phyloP scores from a whole-genome alignment of 257 asterid species.

The Eustoma russellianum region DNA sequence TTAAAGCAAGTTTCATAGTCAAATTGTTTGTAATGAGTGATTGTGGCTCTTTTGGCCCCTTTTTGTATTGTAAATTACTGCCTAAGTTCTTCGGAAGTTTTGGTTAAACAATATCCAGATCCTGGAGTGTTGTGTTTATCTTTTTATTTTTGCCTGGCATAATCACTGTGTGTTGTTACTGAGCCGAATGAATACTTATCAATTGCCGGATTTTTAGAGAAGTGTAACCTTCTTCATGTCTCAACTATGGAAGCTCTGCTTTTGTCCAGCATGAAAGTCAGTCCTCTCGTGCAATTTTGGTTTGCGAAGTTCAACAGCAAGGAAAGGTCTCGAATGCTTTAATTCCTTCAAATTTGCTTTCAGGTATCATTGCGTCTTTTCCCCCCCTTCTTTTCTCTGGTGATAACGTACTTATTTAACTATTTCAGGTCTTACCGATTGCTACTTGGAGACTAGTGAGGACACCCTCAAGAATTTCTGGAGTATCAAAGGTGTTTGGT shows the following conservation, averaged over 20 bases:
- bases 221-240: not conserved
- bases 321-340: conserved; percentile 36
- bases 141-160: not conserved
- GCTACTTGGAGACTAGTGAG: conserved; percentile 13
- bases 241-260: not conserved
- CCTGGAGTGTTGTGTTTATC: not conserved
- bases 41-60: not conserved
- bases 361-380: not conserved
- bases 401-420: conserved; percentile 8
- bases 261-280: conserved; percentile 11
- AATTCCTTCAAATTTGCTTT: not conserved
- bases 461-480: conserved; percentile 10
- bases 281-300: conserved; percentile 15
- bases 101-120: not conserved
- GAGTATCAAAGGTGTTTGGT: conserved; percentile 10
- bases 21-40: not conserved
- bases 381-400: not conserved
- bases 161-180: not conserved
- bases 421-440: conserved; percentile 34
- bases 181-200: not conserved
- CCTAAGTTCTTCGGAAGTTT: not conserved
- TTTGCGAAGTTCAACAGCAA: conserved; percentile 20
- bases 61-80: not conserved
- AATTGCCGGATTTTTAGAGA: not conserved
- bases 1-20: not conserved